A percentile compares a stretch with the other conserved stretches of the same genome.
Conservation (phyloP, 2,329 filamentous ascomycete genomes). For the Ascochyta pisi region DNA sequence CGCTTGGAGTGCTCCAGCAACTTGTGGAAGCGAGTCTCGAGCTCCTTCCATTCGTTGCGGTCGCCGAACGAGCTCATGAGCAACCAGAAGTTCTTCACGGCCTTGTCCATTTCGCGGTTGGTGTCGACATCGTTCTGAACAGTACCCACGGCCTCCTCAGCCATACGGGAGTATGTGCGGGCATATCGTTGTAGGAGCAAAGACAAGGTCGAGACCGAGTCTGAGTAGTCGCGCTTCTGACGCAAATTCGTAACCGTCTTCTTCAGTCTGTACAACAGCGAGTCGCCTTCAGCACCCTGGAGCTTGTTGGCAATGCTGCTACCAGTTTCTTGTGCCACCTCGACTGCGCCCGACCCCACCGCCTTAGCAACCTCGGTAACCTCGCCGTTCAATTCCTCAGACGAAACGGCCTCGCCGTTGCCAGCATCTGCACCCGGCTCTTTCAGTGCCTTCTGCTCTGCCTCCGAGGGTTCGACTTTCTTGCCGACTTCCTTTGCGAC, state of each 20-base stretch:
- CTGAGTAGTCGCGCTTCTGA: conserved; percentile 79
- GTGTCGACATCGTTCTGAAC: conserved; percentile 74
- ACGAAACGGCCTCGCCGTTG: conserved; percentile 58
- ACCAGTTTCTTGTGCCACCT: conserved; percentile 64
- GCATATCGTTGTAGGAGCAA: conserved; percentile 80
- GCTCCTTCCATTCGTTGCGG: conserved; percentile 73
- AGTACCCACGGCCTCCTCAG: conserved; percentile 69
- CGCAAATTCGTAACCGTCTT: conserved; percentile 76
- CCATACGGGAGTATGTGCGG: conserved; percentile 75
- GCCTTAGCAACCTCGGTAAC: conserved; percentile 54
- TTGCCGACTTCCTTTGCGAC: conserved; percentile 78
- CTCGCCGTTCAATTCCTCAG: conserved; percentile 65
- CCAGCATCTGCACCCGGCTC: conserved; percentile 57
- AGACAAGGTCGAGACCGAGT: conserved; percentile 82
- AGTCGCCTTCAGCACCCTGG: conserved; percentile 73
- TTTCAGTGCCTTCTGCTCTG: conserved; percentile 64
- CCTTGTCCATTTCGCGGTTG: conserved; percentile 77
- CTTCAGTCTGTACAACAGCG: conserved; percentile 77
- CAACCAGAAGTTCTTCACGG: conserved; percentile 80
- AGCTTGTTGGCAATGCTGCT: conserved; percentile 78
- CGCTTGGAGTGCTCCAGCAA: conserved; percentile 76
- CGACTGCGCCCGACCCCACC: conserved; percentile 53
- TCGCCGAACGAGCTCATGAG: conserved; percentile 83
- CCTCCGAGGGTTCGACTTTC: conserved; percentile 71
- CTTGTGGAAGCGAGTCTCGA: conserved; percentile 71